A percentile compares a stretch with the other conserved stretches of the same genome.
Evolutionary conservation across 2,329 filamentous ascomycete species (phyloP).

Genomic region (Ilyonectria mors-panacis): DNA sequence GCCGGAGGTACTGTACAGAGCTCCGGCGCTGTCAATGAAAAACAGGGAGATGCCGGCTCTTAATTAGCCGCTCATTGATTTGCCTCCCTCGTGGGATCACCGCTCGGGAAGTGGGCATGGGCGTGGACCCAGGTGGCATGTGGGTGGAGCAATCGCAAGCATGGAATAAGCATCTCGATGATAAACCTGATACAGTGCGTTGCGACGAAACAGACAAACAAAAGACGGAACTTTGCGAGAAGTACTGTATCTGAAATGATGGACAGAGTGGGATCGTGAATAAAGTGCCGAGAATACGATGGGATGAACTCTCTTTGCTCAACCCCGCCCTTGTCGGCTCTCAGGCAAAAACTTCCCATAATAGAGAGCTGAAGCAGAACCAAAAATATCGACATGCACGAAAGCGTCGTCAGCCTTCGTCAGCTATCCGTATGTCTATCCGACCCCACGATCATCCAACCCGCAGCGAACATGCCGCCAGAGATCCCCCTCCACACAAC

Average conservation of each 20-base stretch:
- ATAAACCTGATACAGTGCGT: constrained; percentile 13
- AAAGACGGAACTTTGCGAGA: not conserved
- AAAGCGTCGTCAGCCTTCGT: constrained; percentile 24
- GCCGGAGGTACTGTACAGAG: constrained; percentile 1
- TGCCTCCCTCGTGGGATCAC: constrained; percentile 19
- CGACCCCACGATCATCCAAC: constrained; percentile 11
- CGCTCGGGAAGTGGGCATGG: constrained; percentile 21
- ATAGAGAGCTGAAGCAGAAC: not conserved
- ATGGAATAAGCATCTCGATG: constrained; percentile 19
- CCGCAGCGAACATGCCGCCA: constrained; percentile 12
- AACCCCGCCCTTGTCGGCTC: not conserved
- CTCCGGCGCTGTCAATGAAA: not conserved
- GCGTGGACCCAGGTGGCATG: constrained; percentile 9
- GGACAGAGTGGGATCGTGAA: not conserved
- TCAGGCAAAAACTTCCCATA: not conserved
- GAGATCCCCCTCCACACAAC: not conserved
- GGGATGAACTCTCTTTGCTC: not conserved
- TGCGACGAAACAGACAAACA: not conserved
- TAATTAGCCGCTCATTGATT: constrained; percentile 15
- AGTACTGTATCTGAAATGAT: not conserved
- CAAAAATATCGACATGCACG: constrained; percentile 18
- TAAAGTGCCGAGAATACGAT: not conserved
- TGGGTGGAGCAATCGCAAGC: constrained; percentile 3
- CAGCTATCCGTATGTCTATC: constrained; percentile 20
- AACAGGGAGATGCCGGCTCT: not conserved